phyloP scores from a whole-genome alignment of 2,329 filamentous ascomycete genomes.

The Diplocarpon mali region DNA sequence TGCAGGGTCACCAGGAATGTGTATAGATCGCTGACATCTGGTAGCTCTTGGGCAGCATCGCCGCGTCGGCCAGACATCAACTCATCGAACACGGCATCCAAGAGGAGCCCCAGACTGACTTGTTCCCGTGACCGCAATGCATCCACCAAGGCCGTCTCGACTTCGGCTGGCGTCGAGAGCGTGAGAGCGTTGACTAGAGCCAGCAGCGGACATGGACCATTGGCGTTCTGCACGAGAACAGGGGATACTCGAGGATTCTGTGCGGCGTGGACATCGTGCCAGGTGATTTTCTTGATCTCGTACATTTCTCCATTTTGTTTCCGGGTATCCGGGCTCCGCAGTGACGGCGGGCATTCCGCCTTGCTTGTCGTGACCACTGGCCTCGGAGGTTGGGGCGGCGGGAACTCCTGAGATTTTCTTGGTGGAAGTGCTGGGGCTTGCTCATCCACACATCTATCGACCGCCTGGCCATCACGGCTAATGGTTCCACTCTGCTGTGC shows the following conservation, averaged over 20 bases:
- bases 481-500: constrained; percentile 21
- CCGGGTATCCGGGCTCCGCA: constrained; percentile 6
- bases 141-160: constrained; percentile 63
- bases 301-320: constrained; percentile 57
- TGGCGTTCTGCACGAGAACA: constrained; percentile 83
- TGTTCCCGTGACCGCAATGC: constrained; percentile 72
- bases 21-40: constrained; percentile 82
- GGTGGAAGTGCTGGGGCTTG: constrained; percentile 22
- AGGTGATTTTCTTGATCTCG: constrained; percentile 82
- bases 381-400: constrained; percentile 20
- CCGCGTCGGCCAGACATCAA: constrained; percentile 68
- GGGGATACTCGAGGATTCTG: constrained; percentile 67
- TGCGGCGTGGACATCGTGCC: constrained; percentile 54
- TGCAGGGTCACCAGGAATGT: constrained; percentile 78
- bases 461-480: constrained; percentile 8
- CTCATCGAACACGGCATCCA: constrained; percentile 88
- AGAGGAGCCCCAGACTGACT: constrained; percentile 71
- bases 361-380: constrained; percentile 11
- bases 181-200: constrained; percentile 89
- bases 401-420: constrained; percentile 16
- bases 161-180: constrained; percentile 61
- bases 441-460: constrained; percentile 13
- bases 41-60: constrained; percentile 49
- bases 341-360: constrained; percentile 12
- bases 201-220: constrained; percentile 86